Percentiles rank a stretch among this genome's conserved stretches.
These are phyloP conservation scores for Chaetomiaceae sp. DNA, from an alignment of 2,329 filamentous ascomycete genomes.

Conservation along the genomic window DNA sequence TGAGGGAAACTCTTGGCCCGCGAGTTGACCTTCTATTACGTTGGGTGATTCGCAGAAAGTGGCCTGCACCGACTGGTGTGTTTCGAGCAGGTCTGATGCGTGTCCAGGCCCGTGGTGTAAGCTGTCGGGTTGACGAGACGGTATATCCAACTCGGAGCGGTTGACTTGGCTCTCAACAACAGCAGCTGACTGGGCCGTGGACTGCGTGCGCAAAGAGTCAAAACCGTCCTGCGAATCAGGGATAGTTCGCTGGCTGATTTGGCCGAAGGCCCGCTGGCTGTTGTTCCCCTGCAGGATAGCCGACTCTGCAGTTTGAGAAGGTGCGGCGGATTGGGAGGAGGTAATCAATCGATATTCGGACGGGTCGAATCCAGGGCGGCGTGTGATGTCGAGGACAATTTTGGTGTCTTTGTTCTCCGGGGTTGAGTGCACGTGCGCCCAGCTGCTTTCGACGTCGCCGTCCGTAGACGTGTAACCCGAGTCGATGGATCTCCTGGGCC, in stretches of 20 bases:
- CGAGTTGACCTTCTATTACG: neutral
- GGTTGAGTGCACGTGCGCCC: neutral
- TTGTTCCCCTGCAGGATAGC: neutral
- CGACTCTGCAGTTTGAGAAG: slow-evolving; percentile 11
- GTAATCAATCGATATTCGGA: slow-evolving; percentile 19
- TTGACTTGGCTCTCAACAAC: neutral
- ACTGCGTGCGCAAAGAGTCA: slow-evolving; percentile 17
- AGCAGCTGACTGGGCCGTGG: neutral
- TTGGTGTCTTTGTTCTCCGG: slow-evolving; percentile 5
- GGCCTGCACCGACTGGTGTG: neutral
- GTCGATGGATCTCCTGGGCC: slow-evolving; percentile 8
- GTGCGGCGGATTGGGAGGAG: slow-evolving; percentile 13
- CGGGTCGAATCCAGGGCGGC: slow-evolving; percentile 21
- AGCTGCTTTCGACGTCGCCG: slow-evolving; percentile 1
- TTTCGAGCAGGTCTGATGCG: slow-evolving; percentile 2
- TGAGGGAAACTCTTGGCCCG: neutral
- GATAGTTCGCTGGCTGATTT: slow-evolving; percentile 36
- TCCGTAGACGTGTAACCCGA: slow-evolving; percentile 18
- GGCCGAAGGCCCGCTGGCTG: neutral
- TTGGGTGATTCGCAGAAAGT: no score
- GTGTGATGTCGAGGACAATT: slow-evolving; percentile 20
- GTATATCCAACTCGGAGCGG: slow-evolving; percentile 13
- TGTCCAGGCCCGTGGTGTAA: neutral
- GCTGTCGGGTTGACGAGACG: slow-evolving; percentile 16
- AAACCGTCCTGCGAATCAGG: slow-evolving; percentile 41